phyloP scores from a whole-genome alignment of 148 eudicot genomes.

The Mesembryanthemum crystallinum region DNA sequence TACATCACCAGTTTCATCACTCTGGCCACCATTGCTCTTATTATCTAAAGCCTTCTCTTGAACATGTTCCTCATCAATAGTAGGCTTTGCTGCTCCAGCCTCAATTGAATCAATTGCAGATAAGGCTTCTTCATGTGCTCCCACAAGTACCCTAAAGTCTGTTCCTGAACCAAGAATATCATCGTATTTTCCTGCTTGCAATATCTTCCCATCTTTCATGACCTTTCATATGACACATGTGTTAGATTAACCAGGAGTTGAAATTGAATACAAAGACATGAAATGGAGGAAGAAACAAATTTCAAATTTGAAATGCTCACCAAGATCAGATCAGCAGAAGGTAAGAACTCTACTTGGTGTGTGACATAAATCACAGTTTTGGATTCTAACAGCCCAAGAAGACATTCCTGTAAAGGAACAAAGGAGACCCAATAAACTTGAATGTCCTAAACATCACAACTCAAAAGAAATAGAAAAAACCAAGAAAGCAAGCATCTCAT shows the following conservation, averaged over 20 bases:
- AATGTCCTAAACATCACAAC: neutral
- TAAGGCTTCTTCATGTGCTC: constrained; percentile 65
- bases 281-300: neutral
- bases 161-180: constrained; percentile 54
- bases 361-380: constrained; percentile 67
- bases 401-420: constrained; percentile 47
- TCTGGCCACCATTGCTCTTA: constrained; percentile 20
- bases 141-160: constrained; percentile 65
- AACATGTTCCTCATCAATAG: constrained; percentile 10
- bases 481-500: neutral
- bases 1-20: constrained; percentile 28
- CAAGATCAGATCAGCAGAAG: constrained; percentile 65
- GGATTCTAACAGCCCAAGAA: constrained; percentile 46
- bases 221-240: constrained; percentile 33
- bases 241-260: neutral
- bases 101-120: constrained; percentile 38
- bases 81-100: neutral
- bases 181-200: constrained; percentile 63
- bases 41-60: constrained; percentile 3
- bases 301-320: constrained; percentile 30
- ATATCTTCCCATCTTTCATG: constrained; percentile 62
- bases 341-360: constrained; percentile 70
- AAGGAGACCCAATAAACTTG: neutral
- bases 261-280: neutral
- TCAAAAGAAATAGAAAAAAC: neutral